Percentiles rank a stretch among this genome's conserved stretches.
These are phyloP conservation scores for Stemphylium lycopersici DNA, from an alignment of 2,329 filamentous ascomycete species.

Conservation along the genomic window DNA sequence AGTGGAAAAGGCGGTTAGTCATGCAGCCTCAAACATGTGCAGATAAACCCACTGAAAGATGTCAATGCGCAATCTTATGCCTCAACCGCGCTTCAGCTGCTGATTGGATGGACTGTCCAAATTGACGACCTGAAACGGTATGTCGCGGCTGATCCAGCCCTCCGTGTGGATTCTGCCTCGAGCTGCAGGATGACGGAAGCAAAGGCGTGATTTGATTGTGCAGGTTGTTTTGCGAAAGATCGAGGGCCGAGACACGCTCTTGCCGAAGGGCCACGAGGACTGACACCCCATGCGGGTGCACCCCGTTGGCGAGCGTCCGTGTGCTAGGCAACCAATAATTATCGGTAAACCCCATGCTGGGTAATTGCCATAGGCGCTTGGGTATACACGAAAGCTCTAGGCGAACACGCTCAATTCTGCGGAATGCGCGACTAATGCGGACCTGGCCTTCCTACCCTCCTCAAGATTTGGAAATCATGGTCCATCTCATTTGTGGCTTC, in stretches of 20 bases:
- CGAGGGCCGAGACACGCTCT: constrained; percentile 25
- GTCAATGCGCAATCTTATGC: background rate
- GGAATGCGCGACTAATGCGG: constrained; percentile 16
- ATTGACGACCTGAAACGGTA: constrained; percentile 13
- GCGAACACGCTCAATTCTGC: constrained; percentile 11
- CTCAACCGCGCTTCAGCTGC: background rate
- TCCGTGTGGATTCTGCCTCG: constrained; percentile 27
- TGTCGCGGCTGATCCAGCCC: constrained; percentile 18
- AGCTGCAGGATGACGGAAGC: constrained; percentile 33
- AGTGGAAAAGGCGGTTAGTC: background rate
- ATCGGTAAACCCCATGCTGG: constrained; percentile 23
- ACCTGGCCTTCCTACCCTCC: constrained; percentile 3
- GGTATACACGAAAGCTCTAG: constrained; percentile 15
- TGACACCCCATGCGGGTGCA: constrained; percentile 19
- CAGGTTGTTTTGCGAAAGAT: constrained; percentile 19
- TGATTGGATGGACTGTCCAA: constrained; percentile 26
- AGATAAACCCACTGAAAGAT: background rate
- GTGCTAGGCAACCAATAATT: constrained; percentile 21
- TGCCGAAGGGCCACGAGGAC: constrained; percentile 33
- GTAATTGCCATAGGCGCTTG: constrained; percentile 26
- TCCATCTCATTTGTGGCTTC: background rate
- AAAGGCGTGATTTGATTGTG: constrained; percentile 20
- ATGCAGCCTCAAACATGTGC: background rate
- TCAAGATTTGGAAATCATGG: constrained; percentile 8
- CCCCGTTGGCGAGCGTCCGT: constrained; percentile 17